Evolutionary conservation across 2,329 filamentous ascomycete genomes (phyloP).

Genomic region (Talaromyces piceae): DNA sequence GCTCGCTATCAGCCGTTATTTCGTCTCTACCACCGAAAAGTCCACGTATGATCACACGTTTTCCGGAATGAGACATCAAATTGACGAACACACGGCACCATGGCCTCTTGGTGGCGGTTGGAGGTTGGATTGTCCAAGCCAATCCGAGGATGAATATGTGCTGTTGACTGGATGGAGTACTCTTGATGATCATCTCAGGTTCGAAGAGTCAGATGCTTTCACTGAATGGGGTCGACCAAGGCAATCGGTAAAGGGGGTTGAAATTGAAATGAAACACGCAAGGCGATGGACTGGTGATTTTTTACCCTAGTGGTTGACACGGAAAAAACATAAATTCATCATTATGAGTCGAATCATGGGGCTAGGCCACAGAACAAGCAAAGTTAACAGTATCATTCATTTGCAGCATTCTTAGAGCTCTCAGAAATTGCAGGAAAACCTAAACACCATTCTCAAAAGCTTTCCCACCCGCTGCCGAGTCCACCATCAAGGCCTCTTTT

Average conservation of each 20-base stretch:
- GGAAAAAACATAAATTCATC: too few relatives aligned
- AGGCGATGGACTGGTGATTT: neutral
- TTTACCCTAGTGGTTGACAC: neutral
- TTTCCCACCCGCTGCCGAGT: conserved; percentile 21
- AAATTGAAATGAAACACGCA: conserved; percentile 25
- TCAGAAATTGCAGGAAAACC: neutral
- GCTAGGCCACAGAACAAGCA: too few relatives aligned
- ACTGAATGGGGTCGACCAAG: conserved; percentile 19
- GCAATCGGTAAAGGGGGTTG: conserved; percentile 17
- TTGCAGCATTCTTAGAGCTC: too few relatives aligned
- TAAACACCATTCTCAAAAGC: conserved; percentile 11
- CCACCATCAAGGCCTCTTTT: conserved; percentile 22
- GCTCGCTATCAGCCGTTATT: conserved; percentile 28
- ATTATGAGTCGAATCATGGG: too few relatives aligned
- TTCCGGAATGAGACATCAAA: conserved; percentile 16
- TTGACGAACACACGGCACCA: conserved; percentile 22
- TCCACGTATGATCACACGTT: conserved; percentile 22
- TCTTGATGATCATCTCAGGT: conserved; percentile 28
- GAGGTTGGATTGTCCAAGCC: conserved; percentile 29
- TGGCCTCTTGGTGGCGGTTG: conserved; percentile 30
- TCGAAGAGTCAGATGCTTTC: conserved; percentile 27
- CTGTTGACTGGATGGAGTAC: conserved; percentile 34
- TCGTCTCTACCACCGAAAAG: conserved; percentile 18
- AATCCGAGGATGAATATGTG: conserved; percentile 35
- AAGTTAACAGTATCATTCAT: neutral